Evolutionary conservation across 2,329 filamentous ascomycete species (phyloP).

Genomic region (Talaromyces sp.): DNA sequence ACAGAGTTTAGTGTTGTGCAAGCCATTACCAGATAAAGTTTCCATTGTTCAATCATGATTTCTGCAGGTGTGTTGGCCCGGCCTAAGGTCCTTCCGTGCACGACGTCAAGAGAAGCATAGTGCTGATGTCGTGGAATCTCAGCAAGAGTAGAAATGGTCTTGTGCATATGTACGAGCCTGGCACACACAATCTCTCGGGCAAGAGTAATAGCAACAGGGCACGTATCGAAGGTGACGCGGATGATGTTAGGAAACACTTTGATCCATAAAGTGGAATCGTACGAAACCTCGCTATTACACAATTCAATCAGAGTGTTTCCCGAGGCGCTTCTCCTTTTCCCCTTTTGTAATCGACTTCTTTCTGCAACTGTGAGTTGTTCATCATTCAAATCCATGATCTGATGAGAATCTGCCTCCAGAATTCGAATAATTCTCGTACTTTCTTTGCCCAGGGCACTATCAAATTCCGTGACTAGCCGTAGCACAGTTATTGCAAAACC

Average conservation of each 20-base stretch:
- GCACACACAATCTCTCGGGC: slow-evolving; percentile 90
- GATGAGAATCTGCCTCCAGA: slow-evolving; percentile 79
- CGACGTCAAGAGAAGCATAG: slow-evolving; percentile 29
- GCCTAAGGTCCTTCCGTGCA: slow-evolving; percentile 29
- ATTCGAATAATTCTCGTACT: slow-evolving; percentile 83
- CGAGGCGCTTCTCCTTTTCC: slow-evolving; percentile 75
- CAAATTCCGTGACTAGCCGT: slow-evolving; percentile 87
- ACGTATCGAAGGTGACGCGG: slow-evolving; percentile 82
- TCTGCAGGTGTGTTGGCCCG: slow-evolving; percentile 67
- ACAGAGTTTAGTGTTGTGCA: slow-evolving; percentile 90
- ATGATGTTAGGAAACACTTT: slow-evolving; percentile 97
- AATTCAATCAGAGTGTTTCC: slow-evolving; percentile 86
- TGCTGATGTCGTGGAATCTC: slow-evolving; percentile 59
- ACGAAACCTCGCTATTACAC: slow-evolving; percentile 90
- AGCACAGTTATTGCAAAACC: slow-evolving; percentile 89
- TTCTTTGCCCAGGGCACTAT: slow-evolving; percentile 76
- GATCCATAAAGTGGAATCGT: slow-evolving; percentile 93
- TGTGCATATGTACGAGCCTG: slow-evolving; percentile 87
- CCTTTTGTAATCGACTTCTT: slow-evolving; percentile 83
- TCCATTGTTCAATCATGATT: slow-evolving; percentile 94
- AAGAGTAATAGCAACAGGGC: slow-evolving; percentile 83
- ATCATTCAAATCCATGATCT: slow-evolving; percentile 88
- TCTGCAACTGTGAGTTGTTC: slow-evolving; percentile 80
- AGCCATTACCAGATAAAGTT: slow-evolving; percentile 92
- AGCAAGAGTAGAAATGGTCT: slow-evolving; percentile 70